Base-by-base conservation (phyloP, 2,329 filamentous ascomycete species). In the Colletotrichum musae region DNA sequence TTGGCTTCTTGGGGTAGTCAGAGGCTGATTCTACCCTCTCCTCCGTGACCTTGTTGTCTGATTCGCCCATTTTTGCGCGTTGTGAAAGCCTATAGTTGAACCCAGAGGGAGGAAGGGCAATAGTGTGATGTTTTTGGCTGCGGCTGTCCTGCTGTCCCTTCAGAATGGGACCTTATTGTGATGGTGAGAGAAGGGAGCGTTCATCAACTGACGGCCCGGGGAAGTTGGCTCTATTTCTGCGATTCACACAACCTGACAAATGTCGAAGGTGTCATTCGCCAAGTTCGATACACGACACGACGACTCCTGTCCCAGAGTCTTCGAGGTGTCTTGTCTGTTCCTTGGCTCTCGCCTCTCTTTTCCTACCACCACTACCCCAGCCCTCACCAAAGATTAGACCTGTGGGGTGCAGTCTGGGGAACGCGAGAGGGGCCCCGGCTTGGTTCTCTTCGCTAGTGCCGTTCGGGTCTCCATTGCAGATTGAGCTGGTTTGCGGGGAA, bases 21-120 rank as follows among this genome's bases (percentile, higher is more conserved):
- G 51, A 56, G 18, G 57, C 58, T 1, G 63, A 66, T 39, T 66
- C 63, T 5, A 66, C 58, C 21, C 63, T 56, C 32, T 66, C 63
- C 15, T 66, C 63, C 6, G 18, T 61, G 6, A 66, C 12, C 28
- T 66, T 66, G 50, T 54, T 66, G n/a, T 66, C 57, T 41, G 32
- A 32, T 15, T 66, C 63, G 48, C 63, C 63, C 63, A 66, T 66
- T 0, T 41, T 61, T 28, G 1, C 12, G 41, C 5, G 41, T 43
- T 3, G 41, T 43, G n/a, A 3, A 43, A 2, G 16, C n/a, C 16
- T 32, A 7, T 7, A 32, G 6, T 32, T 32, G 7, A 32, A 32
- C 28, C 28, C 7, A 32, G 28, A 32, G 18, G 18, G 6, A 32
- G 28, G 28, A 32, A 9, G 28, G 28, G 18, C 18, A 18, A 32